Evolutionary conservation across 495 filamentous ascomycete species (phyloP).

Genomic region (Poronia punctata): DNA sequence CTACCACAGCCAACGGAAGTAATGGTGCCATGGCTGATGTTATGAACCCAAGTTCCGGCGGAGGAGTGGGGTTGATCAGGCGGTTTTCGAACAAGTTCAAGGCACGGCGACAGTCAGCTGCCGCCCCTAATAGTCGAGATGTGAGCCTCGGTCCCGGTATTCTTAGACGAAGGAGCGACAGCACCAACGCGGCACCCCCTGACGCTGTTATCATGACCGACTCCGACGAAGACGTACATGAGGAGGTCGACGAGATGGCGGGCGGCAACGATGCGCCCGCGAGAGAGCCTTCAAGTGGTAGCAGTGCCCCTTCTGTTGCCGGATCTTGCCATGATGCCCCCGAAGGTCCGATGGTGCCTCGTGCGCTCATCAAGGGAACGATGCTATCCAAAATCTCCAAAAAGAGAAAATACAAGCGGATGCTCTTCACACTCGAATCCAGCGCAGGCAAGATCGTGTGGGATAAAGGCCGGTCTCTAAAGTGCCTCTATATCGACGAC

Average conservation of each 20-base stretch:
- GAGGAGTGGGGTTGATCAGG: slow-evolving; percentile 34
- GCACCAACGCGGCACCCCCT: slow-evolving; percentile 54
- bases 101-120: slow-evolving; percentile 61
- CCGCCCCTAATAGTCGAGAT: slow-evolving; percentile 66
- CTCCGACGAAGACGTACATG: slow-evolving; percentile 55
- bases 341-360: slow-evolving; percentile 63
- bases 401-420: slow-evolving; percentile 62
- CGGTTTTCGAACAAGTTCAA: slow-evolving; percentile 41
- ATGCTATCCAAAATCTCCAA: slow-evolving; percentile 72
- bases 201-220: slow-evolving; percentile 52
- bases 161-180: slow-evolving; percentile 79
- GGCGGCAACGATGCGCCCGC: slow-evolving; percentile 22
- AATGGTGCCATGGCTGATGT: slow-evolving; percentile 34
- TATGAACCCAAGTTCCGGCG: slow-evolving; percentile 21
- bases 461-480: slow-evolving; percentile 70
- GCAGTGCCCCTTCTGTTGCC: slow-evolving; percentile 29
- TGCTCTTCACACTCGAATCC: slow-evolving; percentile 71
- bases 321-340: slow-evolving; percentile 25
- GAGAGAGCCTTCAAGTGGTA: slow-evolving; percentile 30
- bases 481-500: slow-evolving; percentile 88
- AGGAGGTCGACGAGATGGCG: slow-evolving; percentile 26
- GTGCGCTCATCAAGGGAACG: slow-evolving; percentile 67
- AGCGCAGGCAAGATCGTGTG: slow-evolving; percentile 80
- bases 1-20: slow-evolving; percentile 21
- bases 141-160: slow-evolving; percentile 84